Evolutionary conservation across 106 monocot genomes (phyloP).

Genomic region (Ottelia alismoides): DNA sequence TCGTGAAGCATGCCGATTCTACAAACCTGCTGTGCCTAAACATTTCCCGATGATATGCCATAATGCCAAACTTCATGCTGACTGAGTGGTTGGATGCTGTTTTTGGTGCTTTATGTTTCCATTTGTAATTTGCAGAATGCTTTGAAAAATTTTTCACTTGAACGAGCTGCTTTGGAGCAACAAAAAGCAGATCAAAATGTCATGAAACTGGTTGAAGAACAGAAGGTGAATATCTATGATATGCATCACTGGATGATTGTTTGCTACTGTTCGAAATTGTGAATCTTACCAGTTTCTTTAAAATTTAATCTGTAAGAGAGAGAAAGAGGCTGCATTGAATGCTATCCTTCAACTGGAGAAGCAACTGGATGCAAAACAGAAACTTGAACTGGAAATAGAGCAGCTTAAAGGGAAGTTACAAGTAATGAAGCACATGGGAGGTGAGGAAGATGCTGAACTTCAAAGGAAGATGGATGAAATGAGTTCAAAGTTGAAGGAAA

Average conservation of each 20-base stretch:
- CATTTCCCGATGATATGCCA: too few relatives aligned
- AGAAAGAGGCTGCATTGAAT: conserved; percentile 52
- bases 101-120: too few relatives aligned
- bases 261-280: too few relatives aligned
- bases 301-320: conserved; percentile 25
- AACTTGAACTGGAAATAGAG: conserved; percentile 64
- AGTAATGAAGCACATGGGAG: conserved; percentile 58
- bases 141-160: conserved; percentile 18
- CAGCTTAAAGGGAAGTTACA: conserved; percentile 52
- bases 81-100: too few relatives aligned
- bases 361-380: conserved; percentile 43
- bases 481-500: not conserved
- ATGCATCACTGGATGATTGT: not conserved
- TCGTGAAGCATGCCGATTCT: too few relatives aligned
- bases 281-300: not conserved
- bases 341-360: too few relatives aligned
- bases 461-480: conserved; percentile 17
- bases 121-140: too few relatives aligned
- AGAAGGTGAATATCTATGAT: conserved; percentile 36
- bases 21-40: too few relatives aligned
- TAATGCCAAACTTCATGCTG: too few relatives aligned
- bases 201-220: conserved; percentile 46
- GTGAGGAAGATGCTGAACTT: conserved; percentile 42
- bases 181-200: conserved; percentile 59
- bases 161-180: conserved; percentile 48